A percentile compares a stretch with the other conserved stretches of the same genome.
These are phyloP conservation scores for Stephania yunnanensis DNA, from an alignment of 164 flowering plant species.

Conservation along the genomic window DNA sequence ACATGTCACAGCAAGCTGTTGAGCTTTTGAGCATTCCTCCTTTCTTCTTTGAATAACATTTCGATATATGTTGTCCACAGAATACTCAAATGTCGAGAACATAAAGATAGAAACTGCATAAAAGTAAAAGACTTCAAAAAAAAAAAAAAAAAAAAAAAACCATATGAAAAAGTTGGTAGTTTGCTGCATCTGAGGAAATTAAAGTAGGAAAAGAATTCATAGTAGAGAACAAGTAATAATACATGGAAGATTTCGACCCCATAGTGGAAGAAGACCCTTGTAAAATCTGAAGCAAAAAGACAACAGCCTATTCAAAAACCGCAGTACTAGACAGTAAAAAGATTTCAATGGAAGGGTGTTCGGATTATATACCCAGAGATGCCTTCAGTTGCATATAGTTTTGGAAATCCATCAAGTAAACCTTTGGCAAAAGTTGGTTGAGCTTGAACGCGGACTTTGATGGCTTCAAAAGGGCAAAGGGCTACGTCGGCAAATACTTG, in stretches of 20 bases:
- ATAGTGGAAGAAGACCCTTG: slow-evolving; percentile 76
- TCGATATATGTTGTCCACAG: slow-evolving; percentile 56
- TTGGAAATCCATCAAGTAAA: slow-evolving; percentile 83
- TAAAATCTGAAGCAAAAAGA: slow-evolving; percentile 56
- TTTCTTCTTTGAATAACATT: slow-evolving; percentile 49
- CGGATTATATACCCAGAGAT: slow-evolving; percentile 46
- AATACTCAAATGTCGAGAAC: slow-evolving; percentile 93
- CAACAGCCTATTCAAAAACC: slow-evolving; percentile 11
- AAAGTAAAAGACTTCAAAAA: not conserved
- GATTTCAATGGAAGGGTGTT: not conserved
- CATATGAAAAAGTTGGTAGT: not conserved
- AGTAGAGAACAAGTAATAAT: slow-evolving; percentile 13
- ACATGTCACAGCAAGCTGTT: slow-evolving; percentile 88
- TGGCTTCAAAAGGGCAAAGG: slow-evolving; percentile 86
- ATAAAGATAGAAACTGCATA: slow-evolving; percentile 73
- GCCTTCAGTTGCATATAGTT: slow-evolving; percentile 70
- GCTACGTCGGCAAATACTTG: slow-evolving; percentile 82
- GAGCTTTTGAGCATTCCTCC: slow-evolving; percentile 72
- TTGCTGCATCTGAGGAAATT: not conserved
- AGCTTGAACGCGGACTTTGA: slow-evolving; percentile 84
- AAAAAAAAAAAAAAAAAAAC: not conserved
- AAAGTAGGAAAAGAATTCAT: not conserved
- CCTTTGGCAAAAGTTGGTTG: slow-evolving; percentile 75
- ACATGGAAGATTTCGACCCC: slow-evolving; percentile 94
- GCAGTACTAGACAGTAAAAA: not conserved